These are phyloP conservation scores for Odonthalia washingtoniensis DNA, from an alignment of 31 red algal species.

Conservation along the genomic window DNA sequence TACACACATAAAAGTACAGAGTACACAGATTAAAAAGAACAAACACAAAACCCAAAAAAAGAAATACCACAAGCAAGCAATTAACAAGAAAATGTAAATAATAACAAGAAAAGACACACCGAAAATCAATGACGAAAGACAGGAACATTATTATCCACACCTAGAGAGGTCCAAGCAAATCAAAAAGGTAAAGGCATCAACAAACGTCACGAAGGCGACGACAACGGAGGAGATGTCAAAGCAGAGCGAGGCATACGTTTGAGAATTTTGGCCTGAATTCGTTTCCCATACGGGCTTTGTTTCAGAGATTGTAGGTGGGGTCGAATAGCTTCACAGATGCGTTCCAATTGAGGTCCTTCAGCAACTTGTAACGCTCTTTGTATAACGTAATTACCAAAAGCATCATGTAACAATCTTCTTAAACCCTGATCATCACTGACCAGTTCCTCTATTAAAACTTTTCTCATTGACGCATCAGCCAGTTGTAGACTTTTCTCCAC, in stretches of 20 bases:
- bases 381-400: slow-evolving; percentile 96
- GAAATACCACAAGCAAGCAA: neutral
- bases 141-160: neutral
- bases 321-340: slow-evolving; percentile 90
- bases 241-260: slow-evolving; percentile 67
- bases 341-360: slow-evolving; percentile 75
- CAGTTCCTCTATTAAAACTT: slow-evolving; percentile 81
- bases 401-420: slow-evolving; percentile 80
- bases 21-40: no score
- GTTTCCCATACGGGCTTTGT: slow-evolving; percentile 93
- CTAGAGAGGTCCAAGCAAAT: neutral
- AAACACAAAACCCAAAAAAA: no score
- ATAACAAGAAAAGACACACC: neutral
- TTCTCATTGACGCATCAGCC: slow-evolving; percentile 49
- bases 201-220: neutral
- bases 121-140: no score
- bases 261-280: slow-evolving; percentile 90
- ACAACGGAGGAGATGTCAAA: neutral
- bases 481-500: slow-evolving; percentile 92
- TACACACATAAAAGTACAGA: no score
- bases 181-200: neutral
- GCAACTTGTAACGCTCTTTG: slow-evolving; percentile 90
- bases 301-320: slow-evolving; percentile 92
- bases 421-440: slow-evolving; percentile 69
- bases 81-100: neutral